Evolutionary conservation across 1,284 basidiomycete genomes (phyloP).

Genomic region (Wallemia ichthyophaga): DNA sequence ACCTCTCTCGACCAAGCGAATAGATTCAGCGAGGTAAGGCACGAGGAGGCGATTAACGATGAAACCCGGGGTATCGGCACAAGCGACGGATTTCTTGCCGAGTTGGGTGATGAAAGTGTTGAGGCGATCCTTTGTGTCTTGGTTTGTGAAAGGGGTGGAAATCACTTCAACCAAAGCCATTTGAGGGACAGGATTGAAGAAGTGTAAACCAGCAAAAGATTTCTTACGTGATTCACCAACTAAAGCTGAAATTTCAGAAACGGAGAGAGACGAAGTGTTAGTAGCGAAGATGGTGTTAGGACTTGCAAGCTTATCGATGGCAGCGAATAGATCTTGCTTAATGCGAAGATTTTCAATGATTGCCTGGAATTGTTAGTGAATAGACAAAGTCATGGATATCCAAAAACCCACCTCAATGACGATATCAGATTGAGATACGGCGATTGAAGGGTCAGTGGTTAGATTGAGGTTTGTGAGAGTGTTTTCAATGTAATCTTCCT

Average conservation of each 20-base stretch:
- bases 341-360: conserved; percentile 57
- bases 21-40: background rate
- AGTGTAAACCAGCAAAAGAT: conserved; percentile 36
- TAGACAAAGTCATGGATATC: background rate
- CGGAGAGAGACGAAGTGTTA: conserved; percentile 80
- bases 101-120: background rate
- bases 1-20: background rate
- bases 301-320: conserved; percentile 34
- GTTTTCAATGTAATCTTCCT: conserved; percentile 18
- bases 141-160: background rate
- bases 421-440: conserved; percentile 37
- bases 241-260: conserved; percentile 60
- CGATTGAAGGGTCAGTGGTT: background rate
- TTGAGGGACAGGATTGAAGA: conserved; percentile 83
- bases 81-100: background rate
- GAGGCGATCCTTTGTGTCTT: background rate
- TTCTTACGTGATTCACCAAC: background rate
- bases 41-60: background rate
- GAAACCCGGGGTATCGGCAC: background rate
- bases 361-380: conserved; percentile 24
- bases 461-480: background rate
- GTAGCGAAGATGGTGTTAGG: conserved; percentile 55
- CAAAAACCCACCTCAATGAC: conserved; percentile 40
- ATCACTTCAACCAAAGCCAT: conserved; percentile 21
- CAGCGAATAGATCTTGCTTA: conserved; percentile 48